Evolutionary conservation across 2,329 filamentous ascomycete species (phyloP), one percentile per base, ranked within the genome.

Genomic region (Trichothecium sympodiale): DNA sequence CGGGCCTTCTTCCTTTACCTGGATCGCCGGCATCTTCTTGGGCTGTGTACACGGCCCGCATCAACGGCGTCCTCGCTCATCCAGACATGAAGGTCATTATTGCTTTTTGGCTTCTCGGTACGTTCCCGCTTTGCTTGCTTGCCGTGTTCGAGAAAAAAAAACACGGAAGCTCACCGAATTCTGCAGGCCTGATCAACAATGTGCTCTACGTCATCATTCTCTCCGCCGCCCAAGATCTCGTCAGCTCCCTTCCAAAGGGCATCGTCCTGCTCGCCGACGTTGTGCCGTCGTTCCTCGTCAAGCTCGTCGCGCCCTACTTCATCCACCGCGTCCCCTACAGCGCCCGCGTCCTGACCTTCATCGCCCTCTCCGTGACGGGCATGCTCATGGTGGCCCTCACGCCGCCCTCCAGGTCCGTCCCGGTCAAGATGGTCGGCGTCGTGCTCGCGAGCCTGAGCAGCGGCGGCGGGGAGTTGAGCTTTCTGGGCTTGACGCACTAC

Each of bases 171-270:
- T 12, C 23, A 20, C 31, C 23, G 31, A 15, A 29, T 15, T n/a
- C 17, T 14, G 32, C n/a, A 62, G 60, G 60, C 37, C 53, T 62
- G 14, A 91, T 96, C 55, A 96, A 98, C 61, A 96, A 96, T 63
- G 85, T 96, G 47, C 82, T 95, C 61, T 96, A 95, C 60, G 89
- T 96, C 38, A 84, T 96, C 56, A 91, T 96, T 54, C 81, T 98
- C 50, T 93, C 87, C 20, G 84, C 91, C 26, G 91, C 91, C 4
- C 83, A 95, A 50, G 91, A 98, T 52, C 83, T 98, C 42, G 91
- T 96, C 48, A 89, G 89, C 26, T 80, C 84, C 23, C 70, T 95
- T 2, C 91, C 91, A 34, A 96, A 96, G 58, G 86, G 84, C 47
- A 74, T 93, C 38, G 89, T 98, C 37, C 79, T 96, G 37, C 83